phyloP scores from a whole-genome alignment of 306 rosid species.

The Lotus japonicus region DNA sequence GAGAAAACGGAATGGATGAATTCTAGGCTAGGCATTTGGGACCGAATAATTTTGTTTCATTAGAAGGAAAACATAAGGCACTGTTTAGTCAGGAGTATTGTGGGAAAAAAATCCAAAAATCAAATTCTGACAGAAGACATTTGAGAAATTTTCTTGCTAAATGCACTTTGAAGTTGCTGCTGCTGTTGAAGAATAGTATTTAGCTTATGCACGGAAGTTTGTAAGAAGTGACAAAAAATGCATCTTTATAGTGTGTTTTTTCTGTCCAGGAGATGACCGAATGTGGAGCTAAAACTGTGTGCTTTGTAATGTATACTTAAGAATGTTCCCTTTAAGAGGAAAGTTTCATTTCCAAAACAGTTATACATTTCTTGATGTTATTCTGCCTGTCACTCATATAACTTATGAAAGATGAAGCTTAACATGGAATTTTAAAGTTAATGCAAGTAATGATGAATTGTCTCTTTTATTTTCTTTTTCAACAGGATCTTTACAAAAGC shows the following conservation, averaged over 20 bases:
- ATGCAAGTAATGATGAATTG: not conserved
- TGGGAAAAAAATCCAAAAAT: not conserved
- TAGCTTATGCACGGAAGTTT: too few relatives aligned
- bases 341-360: too few relatives aligned
- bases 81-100: not conserved
- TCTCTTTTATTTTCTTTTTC: not conserved
- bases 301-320: too few relatives aligned
- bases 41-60: not conserved
- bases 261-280: too few relatives aligned
- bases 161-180: not conserved
- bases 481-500: conserved; percentile 83
- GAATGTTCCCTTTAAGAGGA: too few relatives aligned
- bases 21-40: not conserved
- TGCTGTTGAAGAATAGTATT: not conserved
- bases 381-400: not conserved
- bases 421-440: not conserved
- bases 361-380: too few relatives aligned
- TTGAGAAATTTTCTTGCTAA: not conserved
- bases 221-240: too few relatives aligned
- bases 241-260: too few relatives aligned
- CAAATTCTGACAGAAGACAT: not conserved
- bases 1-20: too few relatives aligned
- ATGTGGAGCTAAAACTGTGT: too few relatives aligned
- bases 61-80: not conserved
- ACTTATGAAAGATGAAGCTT: not conserved